phyloP scores from a whole-genome alignment of 805 yeast species.

The Yarrowia sp. region DNA sequence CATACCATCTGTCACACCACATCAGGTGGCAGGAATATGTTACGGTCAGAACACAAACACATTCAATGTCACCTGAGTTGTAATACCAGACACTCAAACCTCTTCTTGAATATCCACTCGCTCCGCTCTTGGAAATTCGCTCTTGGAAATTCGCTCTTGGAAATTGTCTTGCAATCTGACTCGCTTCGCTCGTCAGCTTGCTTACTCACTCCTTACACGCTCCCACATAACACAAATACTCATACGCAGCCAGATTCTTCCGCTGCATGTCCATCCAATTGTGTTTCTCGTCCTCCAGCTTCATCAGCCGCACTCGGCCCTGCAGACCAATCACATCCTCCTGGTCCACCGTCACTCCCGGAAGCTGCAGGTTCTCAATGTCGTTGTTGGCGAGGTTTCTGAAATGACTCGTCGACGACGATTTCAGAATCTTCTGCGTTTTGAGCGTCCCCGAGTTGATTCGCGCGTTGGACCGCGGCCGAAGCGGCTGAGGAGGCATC shows the following conservation, averaged over 20 bases:
- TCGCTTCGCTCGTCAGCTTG: constrained; percentile 6
- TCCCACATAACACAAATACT: constrained; percentile 77
- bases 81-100: no score
- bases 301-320: constrained; percentile 49
- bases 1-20: no score
- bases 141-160: no score
- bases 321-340: constrained; percentile 49
- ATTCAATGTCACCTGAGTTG: no score
- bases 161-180: no score
- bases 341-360: constrained; percentile 48
- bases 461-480: constrained; percentile 32
- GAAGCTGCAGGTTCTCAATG: constrained; percentile 41
- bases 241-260: constrained; percentile 63
- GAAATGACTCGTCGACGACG: constrained; percentile 27
- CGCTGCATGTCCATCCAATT: constrained; percentile 55
- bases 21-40: no score
- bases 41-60: no score
- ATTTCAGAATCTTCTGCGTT: constrained; percentile 34
- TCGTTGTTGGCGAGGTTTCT: constrained; percentile 38
- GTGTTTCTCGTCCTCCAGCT: constrained; percentile 45
- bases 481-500: constrained; percentile 2
- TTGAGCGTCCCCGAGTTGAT: constrained; percentile 25
- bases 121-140: no score
- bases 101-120: no score
- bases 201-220: constrained; percentile 66